A percentile compares a stretch with the other conserved stretches of the same genome.
phyloP scores from a whole-genome alignment of 2,329 filamentous ascomycete species.

The Fusarium citri region DNA sequence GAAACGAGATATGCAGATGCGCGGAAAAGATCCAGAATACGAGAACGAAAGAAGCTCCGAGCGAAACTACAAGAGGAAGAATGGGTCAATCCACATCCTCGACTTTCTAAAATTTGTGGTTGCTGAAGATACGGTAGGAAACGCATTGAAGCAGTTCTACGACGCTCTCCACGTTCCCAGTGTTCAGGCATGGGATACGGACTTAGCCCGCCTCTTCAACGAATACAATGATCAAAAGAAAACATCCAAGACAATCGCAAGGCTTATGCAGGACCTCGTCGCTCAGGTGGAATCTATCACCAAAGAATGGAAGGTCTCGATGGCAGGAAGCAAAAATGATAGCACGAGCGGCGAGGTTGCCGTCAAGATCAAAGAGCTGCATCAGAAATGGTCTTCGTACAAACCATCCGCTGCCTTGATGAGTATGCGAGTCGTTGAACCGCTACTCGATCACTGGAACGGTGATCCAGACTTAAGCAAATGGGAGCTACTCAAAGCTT shows the following conservation, averaged over 20 bases:
- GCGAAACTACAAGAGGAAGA: constrained; percentile 14
- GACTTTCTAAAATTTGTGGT: constrained; percentile 71
- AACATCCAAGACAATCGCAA: constrained; percentile 46
- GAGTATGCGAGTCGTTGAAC: constrained; percentile 43
- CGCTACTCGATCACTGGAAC: constrained; percentile 46
- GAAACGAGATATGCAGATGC: constrained; percentile 39
- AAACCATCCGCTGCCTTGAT: constrained; percentile 46
- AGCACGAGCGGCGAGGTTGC: constrained; percentile 49
- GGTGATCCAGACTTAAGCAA: constrained; percentile 47
- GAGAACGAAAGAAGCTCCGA: constrained; percentile 51
- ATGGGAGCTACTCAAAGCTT: constrained; percentile 65
- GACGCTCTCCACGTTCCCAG: constrained; percentile 24
- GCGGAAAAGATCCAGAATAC: constrained; percentile 57
- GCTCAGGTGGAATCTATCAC: constrained; percentile 49
- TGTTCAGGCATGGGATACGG: constrained; percentile 52
- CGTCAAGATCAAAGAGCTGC: constrained; percentile 50
- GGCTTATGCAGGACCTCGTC: constrained; percentile 50
- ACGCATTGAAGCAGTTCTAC: constrained; percentile 52
- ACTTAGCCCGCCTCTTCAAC: constrained; percentile 51
- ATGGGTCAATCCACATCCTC: constrained; percentile 63
- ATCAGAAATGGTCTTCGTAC: constrained; percentile 59
- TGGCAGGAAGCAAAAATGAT: not conserved
- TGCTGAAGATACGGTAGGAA: constrained; percentile 56
- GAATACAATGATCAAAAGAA: constrained; percentile 49
- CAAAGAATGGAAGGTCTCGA: constrained; percentile 51